Evolutionary conservation across 1,284 basidiomycete genomes (phyloP).

Genomic region (Crocinoboletus sp.): DNA sequence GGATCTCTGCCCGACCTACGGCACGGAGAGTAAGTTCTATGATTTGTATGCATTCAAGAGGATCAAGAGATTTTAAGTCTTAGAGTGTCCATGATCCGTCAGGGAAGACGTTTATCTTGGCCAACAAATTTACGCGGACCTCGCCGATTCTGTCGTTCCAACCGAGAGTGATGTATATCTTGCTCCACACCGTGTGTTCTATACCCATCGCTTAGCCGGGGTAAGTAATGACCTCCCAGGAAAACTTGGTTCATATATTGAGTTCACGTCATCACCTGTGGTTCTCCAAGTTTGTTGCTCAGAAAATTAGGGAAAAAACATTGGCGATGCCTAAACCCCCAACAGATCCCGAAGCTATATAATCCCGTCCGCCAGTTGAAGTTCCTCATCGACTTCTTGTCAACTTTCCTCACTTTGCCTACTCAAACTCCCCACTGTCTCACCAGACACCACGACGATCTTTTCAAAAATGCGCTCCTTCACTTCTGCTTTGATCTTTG

Average conservation of each 20-base stretch:
- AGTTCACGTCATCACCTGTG: slow-evolving; percentile 9
- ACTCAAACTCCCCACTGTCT: slow-evolving; percentile 6
- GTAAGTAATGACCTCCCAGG: slow-evolving; percentile 7
- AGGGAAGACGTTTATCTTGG: neutral
- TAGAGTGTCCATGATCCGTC: neutral
- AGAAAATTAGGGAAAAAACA: slow-evolving; percentile 5
- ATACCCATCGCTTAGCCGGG: slow-evolving; percentile 4
- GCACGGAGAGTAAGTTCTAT: neutral
- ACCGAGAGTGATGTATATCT: neutral
- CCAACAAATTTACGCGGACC: neutral
- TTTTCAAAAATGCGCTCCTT: slow-evolving; percentile 47
- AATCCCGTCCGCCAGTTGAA: slow-evolving; percentile 5
- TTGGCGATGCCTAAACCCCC: neutral
- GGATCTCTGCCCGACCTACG: neutral
- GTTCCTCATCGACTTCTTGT: slow-evolving; percentile 14
- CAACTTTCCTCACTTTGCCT: neutral
- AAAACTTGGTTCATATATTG: neutral
- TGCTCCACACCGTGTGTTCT: slow-evolving; percentile 16
- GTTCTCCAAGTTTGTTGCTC: neutral
- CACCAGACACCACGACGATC: slow-evolving; percentile 34
- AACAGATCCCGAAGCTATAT: slow-evolving; percentile 16
- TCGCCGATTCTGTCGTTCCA: neutral
- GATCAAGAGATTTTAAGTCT: neutral
- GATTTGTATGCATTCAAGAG: neutral
- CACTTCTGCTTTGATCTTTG: slow-evolving; percentile 36